Evolutionary conservation across 202 grass and related monocot genomes (phyloP), one percentile per base, ranked within the genome.

Genomic region (Eragrostis tef): DNA sequence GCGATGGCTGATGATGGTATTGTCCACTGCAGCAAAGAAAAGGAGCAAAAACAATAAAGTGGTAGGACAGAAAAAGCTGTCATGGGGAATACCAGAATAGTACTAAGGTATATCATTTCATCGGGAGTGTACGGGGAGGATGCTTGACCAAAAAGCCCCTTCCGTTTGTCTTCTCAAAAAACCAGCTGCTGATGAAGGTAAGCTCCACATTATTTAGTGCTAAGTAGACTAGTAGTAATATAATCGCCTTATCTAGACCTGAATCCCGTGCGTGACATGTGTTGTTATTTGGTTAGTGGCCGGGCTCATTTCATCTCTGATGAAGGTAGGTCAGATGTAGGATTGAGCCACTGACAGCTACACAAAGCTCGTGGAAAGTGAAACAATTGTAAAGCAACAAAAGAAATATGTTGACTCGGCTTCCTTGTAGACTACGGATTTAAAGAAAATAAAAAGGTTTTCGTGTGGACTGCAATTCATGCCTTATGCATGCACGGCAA

Each of bases 11-110:
- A 75, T 65, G 71, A 21, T 44, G 70, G 59, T 66, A 29, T n/a
- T 48, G 54, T 57, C 71, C 71, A 66, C 49, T 11, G 13, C 7
- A 75, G 16, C 49, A 79, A 68, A 68, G 67, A 56, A 75, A 75
- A 67, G 36, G 16, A 1, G 6, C 70, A 17, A 26, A 31, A 17
- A 34, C 56, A 68, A 75, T 67, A 26, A 83, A 83, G 81, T 66
- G 49, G 72, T 1, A 45, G 39, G 71, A 67, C 48, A 57, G 16
- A 59, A 67, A 83, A 54, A 72, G 71, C 66, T 81, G 66, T 75
- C 72, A 59, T 21, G 36, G 61, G 50, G 70, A 27, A 83, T 56
- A 79, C 77, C 14, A 51, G 78, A 80, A 58, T 31, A 17, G 64
- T 45, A 80, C 63, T 42, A 11, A n/a, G 15, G 5, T 21, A 42